Conservation (phyloP, 352 stramenopile species). For the Globisporangium radiosum region DNA sequence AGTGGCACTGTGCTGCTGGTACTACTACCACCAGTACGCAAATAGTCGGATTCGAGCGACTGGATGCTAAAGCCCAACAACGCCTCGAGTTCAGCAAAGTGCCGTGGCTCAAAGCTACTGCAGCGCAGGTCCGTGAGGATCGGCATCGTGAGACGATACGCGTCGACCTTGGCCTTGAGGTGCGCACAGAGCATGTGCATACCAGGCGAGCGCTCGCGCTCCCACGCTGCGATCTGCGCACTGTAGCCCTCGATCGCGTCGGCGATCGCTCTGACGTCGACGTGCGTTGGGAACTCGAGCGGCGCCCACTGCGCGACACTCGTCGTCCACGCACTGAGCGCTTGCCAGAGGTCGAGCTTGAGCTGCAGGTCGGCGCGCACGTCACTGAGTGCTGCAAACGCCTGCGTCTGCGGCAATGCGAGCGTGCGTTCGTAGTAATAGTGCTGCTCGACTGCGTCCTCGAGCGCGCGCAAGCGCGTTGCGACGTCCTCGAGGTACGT, state of each 20-base stretch:
- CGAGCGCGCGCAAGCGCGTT: constrained; percentile 22
- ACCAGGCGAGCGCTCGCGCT: constrained; percentile 44
- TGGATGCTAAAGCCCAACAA: constrained; percentile 80
- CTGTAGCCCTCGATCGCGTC: constrained; percentile 64
- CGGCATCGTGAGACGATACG: constrained; percentile 78
- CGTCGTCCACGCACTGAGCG: constrained; percentile 54
- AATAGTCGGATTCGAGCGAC: constrained; percentile 12
- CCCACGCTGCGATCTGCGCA: constrained; percentile 33
- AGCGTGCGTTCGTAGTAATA: constrained; percentile 54
- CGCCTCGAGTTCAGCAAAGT: constrained; percentile 43
- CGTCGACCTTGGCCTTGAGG: constrained; percentile 73
- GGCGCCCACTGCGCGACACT: constrained; percentile 39
- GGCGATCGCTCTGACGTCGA: constrained; percentile 65
- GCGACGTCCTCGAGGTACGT: constrained; percentile 35
- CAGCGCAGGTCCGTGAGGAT: constrained; percentile 60
- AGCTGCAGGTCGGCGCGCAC: constrained; percentile 62
- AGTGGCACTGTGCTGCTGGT: constrained; percentile 18
- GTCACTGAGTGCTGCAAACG: constrained; percentile 79
- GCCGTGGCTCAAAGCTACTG: constrained; percentile 53
- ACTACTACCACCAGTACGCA: neutral
- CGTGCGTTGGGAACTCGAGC: constrained; percentile 44
- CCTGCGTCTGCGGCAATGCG: constrained; percentile 42
- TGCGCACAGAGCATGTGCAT: constrained; percentile 38
- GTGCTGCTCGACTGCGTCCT: constrained; percentile 30
- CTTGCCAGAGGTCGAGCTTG: constrained; percentile 82